Conservation (phyloP, 139 green algal genomes). For the Picocystis salinarum region DNA sequence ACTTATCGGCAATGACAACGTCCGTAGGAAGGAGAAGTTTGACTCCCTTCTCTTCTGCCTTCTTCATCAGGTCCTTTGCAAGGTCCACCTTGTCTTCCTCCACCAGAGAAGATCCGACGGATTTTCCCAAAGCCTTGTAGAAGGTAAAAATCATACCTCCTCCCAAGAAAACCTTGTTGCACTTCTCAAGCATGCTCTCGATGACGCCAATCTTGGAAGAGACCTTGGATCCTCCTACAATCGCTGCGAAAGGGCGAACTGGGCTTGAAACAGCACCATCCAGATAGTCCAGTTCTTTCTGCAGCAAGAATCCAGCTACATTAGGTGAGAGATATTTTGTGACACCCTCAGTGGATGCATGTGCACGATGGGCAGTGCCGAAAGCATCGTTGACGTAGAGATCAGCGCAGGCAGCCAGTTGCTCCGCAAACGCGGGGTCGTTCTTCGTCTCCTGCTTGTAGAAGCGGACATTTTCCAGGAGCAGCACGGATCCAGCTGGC, state of each 20-base stretch:
- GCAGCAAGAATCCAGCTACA: constrained; percentile 74
- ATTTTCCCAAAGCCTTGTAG: constrained; percentile 72
- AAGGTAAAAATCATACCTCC: constrained; percentile 96
- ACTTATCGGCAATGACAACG: constrained; percentile 90
- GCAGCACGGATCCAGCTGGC: constrained; percentile 56
- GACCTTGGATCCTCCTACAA: constrained; percentile 96
- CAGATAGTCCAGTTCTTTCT: constrained; percentile 82
- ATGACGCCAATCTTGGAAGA: constrained; percentile 98
- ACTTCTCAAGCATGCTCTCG: constrained; percentile 80
- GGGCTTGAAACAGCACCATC: constrained; percentile 73
- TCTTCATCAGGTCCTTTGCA: constrained; percentile 66
- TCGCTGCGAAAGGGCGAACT: constrained; percentile 86
- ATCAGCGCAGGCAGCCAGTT: constrained; percentile 79
- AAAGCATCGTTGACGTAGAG: constrained; percentile 98
- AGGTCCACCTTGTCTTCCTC: constrained; percentile 98
- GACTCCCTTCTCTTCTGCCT: constrained; percentile 59
- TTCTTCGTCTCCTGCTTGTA: constrained; percentile 92
- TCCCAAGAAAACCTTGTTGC: constrained; percentile 70
- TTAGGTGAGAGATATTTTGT: constrained; percentile 67
- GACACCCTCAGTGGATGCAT: constrained; percentile 93
- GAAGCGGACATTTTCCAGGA: constrained; percentile 28
- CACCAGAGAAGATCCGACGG: constrained; percentile 76
- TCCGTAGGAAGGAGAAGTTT: constrained; percentile 90
- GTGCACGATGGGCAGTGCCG: constrained; percentile 91
- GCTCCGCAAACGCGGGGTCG: constrained; percentile 58